These are phyloP conservation scores for Candida ovalis DNA, from an alignment of 805 yeast genomes.

Conservation along the genomic window DNA sequence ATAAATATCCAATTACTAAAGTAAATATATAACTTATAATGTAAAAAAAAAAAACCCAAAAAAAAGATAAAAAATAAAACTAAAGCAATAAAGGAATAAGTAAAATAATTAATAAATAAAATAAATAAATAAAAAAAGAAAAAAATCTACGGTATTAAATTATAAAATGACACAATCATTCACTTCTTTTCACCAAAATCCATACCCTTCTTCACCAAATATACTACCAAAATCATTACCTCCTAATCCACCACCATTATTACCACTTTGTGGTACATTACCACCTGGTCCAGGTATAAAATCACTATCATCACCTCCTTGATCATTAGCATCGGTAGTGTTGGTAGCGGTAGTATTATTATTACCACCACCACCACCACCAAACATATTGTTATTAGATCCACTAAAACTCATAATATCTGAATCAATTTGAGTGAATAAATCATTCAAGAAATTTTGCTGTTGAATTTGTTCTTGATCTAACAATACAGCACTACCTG, in stretches of 20 bases:
- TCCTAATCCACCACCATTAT: background rate
- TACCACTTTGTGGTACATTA: background rate
- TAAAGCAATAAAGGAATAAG: background rate
- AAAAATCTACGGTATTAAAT: background rate
- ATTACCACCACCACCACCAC: background rate
- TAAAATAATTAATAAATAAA: background rate
- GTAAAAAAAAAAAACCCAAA: background rate
- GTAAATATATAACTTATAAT: background rate
- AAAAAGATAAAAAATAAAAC: background rate
- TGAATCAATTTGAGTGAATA: slow-evolving; percentile 30
- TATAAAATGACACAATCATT: background rate
- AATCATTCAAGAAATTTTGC: slow-evolving; percentile 25
- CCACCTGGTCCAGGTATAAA: background rate
- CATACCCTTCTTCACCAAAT: slow-evolving; percentile 27
- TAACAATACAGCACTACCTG: background rate
- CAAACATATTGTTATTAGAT: slow-evolving; percentile 7
- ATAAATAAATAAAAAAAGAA: background rate
- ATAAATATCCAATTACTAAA: background rate
- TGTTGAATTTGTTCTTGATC: slow-evolving; percentile 12
- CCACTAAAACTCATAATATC: slow-evolving; percentile 27
- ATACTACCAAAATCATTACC: slow-evolving; percentile 16
- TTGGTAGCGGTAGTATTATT: background rate
- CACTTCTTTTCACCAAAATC: slow-evolving; percentile 28
- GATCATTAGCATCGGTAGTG: background rate
- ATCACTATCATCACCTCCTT: slow-evolving; percentile 1